Base-by-base conservation (phyloP, 768 basidiomycete genomes). In the Boletus rufocinnamomeus region DNA sequence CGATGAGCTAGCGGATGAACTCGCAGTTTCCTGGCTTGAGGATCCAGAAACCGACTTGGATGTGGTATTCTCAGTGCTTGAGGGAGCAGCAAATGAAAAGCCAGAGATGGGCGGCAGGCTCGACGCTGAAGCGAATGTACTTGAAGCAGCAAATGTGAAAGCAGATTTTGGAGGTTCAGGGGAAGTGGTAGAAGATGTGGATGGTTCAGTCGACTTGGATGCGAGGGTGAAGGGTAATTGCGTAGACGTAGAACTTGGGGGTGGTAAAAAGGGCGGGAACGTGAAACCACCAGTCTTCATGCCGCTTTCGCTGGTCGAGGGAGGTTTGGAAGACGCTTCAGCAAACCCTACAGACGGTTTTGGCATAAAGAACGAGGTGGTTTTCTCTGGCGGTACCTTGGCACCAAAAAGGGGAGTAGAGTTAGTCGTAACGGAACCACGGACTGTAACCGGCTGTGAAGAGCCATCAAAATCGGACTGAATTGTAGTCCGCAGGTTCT, bases 401-500 rank as follows among this genome's bases (percentile, higher is more conserved):
- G 37, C 10, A 48, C 52, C 59, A 54, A 65, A 63, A 17, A 28
- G 25, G 13, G 72, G 37, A 30, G 47, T 17, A 54, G 63, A 43
- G 35, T 54, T 56, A 16, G 64, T 54, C 23, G 68, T 40, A 25
- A 37, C 56, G 34, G 50, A 40, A 35, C 40, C 56, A 17, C 43
- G 40, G n/a, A 8, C 51, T 47, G 63, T 34, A 9, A 59, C 16
- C 4, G 57, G 14, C 51, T 68, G 69, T 1, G 66, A 59, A 19
- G 74, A 70, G 35, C 53, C 58, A 49, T 88, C 83, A 60, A 79
- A 85, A 25, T 86, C 82, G 49, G 79, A 79, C 68, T 86, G 83
- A 11, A 85, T 79, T 37, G 77, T 75, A 30, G 76, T 69, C 6
- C 90, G 83, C 25, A 84, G 66, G 19, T 74, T 75, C 66, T 79